phyloP scores from a whole-genome alignment of 2,329 filamentous ascomycete species.

The Colletotrichum noveboracense region DNA sequence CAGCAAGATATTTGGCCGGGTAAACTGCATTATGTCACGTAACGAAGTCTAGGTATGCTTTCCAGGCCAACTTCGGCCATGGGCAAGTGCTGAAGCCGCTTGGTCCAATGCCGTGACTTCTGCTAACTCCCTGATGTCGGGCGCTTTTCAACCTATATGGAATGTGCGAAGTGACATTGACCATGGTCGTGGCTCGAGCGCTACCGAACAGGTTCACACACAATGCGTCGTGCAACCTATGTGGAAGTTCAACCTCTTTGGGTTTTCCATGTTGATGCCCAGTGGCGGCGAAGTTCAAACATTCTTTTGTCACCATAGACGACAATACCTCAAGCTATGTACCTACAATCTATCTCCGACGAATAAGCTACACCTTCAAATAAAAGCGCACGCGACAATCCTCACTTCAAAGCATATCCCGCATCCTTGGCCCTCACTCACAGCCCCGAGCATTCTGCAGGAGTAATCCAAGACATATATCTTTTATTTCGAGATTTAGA shows the following conservation, averaged over 20 bases:
- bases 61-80: too few species aligned
- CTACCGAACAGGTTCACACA: background rate
- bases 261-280: background rate
- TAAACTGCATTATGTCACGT: rapidly evolving
- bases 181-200: background rate
- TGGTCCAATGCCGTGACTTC: too few species aligned
- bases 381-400: background rate
- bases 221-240: background rate
- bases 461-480: background rate
- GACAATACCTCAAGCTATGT: background rate
- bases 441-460: background rate
- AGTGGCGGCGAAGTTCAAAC: background rate
- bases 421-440: rapidly evolving
- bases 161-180: background rate
- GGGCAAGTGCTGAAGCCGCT: too few species aligned
- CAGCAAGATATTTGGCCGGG: too few species aligned
- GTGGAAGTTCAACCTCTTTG: background rate
- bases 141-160: background rate
- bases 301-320: background rate
- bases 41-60: rapidly evolving
- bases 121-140: background rate
- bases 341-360: background rate
- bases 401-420: background rate
- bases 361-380: background rate
- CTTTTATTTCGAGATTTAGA: rapidly evolving